phyloP scores from a whole-genome alignment of 1,284 basidiomycete genomes.

The Sporisorium sorghi region DNA sequence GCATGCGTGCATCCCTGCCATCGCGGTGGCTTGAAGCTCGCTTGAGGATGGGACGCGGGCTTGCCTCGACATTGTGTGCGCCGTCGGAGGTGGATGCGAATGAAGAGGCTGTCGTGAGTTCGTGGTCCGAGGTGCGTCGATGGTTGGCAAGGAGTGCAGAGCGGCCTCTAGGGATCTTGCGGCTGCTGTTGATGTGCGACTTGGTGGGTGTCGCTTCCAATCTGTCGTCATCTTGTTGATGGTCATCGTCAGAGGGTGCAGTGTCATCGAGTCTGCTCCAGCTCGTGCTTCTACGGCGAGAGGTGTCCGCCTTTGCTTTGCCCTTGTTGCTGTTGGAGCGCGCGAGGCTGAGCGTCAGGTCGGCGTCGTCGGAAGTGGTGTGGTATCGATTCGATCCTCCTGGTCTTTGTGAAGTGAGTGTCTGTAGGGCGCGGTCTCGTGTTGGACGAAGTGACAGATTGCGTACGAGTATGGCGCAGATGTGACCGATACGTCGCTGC shows the following conservation, averaged over 20 bases:
- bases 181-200: slow-evolving; percentile 6
- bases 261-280: slow-evolving; percentile 15
- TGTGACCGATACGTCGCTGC: slow-evolving; percentile 39
- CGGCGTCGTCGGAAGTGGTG: slow-evolving; percentile 47
- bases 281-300: slow-evolving; percentile 29
- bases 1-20: slow-evolving; percentile 24
- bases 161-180: slow-evolving; percentile 12
- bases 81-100: slow-evolving; percentile 7
- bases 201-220: slow-evolving; percentile 18
- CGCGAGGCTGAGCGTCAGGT: slow-evolving; percentile 37
- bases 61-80: slow-evolving; percentile 17
- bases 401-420: slow-evolving; percentile 33
- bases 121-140: slow-evolving; percentile 33
- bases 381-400: slow-evolving; percentile 32
- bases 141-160: slow-evolving; percentile 14
- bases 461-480: slow-evolving; percentile 42
- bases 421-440: slow-evolving; percentile 41
- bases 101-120: slow-evolving; percentile 16
- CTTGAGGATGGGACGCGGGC: slow-evolving; percentile 46
- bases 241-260: slow-evolving; percentile 21
- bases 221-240: neutral
- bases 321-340: slow-evolving; percentile 45
- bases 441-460: slow-evolving; percentile 45
- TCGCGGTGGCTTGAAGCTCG: slow-evolving; percentile 33
- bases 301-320: slow-evolving; percentile 18